A percentile compares a stretch with the other conserved stretches of the same genome.
Evolutionary conservation across 306 rosid species (phyloP).

Genomic region (Cucurbita ficifolia): DNA sequence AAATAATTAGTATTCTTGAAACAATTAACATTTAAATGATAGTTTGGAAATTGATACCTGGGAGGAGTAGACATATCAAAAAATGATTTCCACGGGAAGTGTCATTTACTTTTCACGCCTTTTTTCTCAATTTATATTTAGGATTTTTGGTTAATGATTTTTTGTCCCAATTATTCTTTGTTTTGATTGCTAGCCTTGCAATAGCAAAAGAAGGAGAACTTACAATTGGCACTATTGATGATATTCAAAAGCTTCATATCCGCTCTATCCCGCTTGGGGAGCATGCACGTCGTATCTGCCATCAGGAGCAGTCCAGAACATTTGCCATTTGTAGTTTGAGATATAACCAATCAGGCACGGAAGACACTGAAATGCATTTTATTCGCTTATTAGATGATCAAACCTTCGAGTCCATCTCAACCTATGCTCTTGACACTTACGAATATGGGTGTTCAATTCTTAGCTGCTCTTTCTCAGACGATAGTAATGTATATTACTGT

Average conservation of each 20-base stretch:
- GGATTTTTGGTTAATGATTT: background rate
- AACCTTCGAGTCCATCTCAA: constrained; percentile 76
- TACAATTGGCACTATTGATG: constrained; percentile 95
- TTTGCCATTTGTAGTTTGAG: constrained; percentile 77
- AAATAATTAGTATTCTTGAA: background rate
- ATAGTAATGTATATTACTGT: constrained; percentile 76
- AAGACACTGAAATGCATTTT: constrained; percentile 76
- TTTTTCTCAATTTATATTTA: background rate
- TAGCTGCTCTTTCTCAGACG: constrained; percentile 98
- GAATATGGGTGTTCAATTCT: constrained; percentile 84
- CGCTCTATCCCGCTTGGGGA: constrained; percentile 92
- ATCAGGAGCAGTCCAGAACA: constrained; percentile 95
- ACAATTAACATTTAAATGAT: background rate
- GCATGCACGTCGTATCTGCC: constrained; percentile 87
- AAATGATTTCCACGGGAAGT: background rate
- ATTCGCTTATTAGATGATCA: constrained; percentile 92
- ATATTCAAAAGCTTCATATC: constrained; percentile 95
- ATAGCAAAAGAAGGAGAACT: constrained; percentile 98
- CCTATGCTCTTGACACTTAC: constrained; percentile 70
- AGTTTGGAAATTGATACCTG: background rate
- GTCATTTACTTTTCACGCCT: background rate
- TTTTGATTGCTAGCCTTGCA: constrained; percentile 53
- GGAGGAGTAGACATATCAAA: background rate
- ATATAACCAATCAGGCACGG: constrained; percentile 58
- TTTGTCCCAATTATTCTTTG: background rate